Base-by-base conservation (phyloP, 2,329 filamentous ascomycete genomes). In the Alternaria sp. region DNA sequence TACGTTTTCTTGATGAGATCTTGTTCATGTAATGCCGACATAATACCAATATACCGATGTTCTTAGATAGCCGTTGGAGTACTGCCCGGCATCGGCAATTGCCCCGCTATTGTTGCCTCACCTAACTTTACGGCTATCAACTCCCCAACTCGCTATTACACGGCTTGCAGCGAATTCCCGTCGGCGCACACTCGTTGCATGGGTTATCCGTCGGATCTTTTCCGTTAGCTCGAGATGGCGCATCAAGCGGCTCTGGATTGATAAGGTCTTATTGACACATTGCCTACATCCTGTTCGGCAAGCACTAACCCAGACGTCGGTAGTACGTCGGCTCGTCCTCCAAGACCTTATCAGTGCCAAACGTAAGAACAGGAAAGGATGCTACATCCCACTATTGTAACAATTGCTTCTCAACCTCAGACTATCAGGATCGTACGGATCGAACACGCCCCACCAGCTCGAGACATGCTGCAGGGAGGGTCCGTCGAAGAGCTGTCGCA, bases 21-120 rank as follows among this genome's bases (percentile, higher is more conserved):
- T 34, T 32, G 18, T 43, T 32, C 20, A 25, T 50, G 14, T 20
- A 22, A 14, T n/a, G 32, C 32, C 22, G 32, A 25, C 32, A 34
- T 12, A 16, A 25, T 50, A 18, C 30, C 22, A 34, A 25, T 8
- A 11, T 27, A 30, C 46, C 20, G 20, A 50, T 50, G 32, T 36
- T 22, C 22, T n/a, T 18, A 50, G 46, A 38, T 38, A 38, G 20
- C 30, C 14, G 46, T 38, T 36, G 46, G 2, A 50, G 20, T 8
- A 16, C 20, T 28, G 25, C 22, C 51, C 51, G 51, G 36, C 51
- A 44, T 54, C 51, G 51, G 51, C 51, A 43, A 44, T 32, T 54
- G 51, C 51, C 51, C 51, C 51, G 41, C 50, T 11, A 16, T 36
- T 36, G 14, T 49, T 41, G 40, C 18, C 18, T 25, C 50, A 43